These are phyloP conservation scores for Vitis riparia DNA, from an alignment of 164 flowering plant genomes.

Conservation along the genomic window DNA sequence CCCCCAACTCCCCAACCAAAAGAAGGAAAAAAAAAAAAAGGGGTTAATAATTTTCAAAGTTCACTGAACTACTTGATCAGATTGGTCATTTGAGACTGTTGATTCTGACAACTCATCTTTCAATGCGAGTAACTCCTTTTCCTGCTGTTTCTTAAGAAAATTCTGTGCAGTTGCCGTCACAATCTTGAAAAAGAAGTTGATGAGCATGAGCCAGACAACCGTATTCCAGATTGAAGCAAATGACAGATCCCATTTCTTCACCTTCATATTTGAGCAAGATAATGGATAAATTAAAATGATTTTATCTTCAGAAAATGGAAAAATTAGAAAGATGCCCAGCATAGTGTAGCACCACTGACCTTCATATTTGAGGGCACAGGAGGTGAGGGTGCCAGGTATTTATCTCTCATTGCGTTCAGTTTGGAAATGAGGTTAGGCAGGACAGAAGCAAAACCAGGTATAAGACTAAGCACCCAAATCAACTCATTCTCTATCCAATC, in stretches of 20 bases:
- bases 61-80: slow-evolving; percentile 2
- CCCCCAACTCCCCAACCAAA: not conserved
- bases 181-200: slow-evolving; percentile 79
- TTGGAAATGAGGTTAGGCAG: slow-evolving; percentile 61
- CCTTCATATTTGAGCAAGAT: slow-evolving; percentile 53
- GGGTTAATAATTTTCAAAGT: not conserved
- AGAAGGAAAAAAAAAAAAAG: not conserved
- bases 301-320: not conserved
- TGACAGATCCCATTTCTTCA: slow-evolving; percentile 77
- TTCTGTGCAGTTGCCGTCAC: slow-evolving; percentile 81
- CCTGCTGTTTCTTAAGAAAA: slow-evolving; percentile 73
- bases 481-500: slow-evolving; percentile 87
- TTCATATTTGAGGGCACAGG: slow-evolving; percentile 47
- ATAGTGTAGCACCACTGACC: slow-evolving; percentile 32
- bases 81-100: slow-evolving; percentile 13
- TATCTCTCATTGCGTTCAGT: slow-evolving; percentile 61
- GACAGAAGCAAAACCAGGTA: slow-evolving; percentile 72
- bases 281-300: not conserved
- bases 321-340: not conserved
- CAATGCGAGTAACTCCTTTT: slow-evolving; percentile 48
- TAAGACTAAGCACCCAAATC: slow-evolving; percentile 65
- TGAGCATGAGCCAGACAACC: slow-evolving; percentile 84
- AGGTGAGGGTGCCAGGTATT: slow-evolving; percentile 53
- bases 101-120: slow-evolving; percentile 27
- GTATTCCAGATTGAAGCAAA: slow-evolving; percentile 78